These are phyloP conservation scores for Ophiocordyceps camponoti-rufipedis DNA, from an alignment of 2,329 filamentous ascomycete species.

Conservation along the genomic window DNA sequence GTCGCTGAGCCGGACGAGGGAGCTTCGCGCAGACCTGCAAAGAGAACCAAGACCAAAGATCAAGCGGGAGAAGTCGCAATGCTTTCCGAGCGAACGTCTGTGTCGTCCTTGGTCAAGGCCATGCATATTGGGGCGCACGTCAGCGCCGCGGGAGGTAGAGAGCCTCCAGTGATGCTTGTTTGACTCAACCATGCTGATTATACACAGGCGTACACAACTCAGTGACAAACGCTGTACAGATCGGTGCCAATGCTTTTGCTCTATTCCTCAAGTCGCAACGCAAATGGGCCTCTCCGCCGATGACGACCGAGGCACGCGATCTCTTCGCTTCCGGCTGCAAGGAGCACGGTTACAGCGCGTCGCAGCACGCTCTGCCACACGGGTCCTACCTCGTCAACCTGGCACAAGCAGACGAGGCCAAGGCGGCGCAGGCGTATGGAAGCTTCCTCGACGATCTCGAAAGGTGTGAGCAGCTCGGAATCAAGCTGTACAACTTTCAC, in stretches of 20 bases:
- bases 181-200: not conserved
- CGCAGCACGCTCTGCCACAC: conserved; percentile 67
- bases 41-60: conserved; percentile 25
- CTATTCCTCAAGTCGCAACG: conserved; percentile 92
- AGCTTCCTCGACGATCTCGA: conserved; percentile 76
- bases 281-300: conserved; percentile 75
- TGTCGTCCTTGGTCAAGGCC: conserved; percentile 41
- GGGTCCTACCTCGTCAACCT: conserved; percentile 95
- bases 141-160: conserved; percentile 62
- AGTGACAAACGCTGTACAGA: conserved; percentile 56
- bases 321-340: conserved; percentile 53
- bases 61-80: conserved; percentile 30
- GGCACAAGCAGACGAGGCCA: conserved; percentile 61
- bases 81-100: conserved; percentile 47
- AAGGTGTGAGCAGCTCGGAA: conserved; percentile 72
- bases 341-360: conserved; percentile 52
- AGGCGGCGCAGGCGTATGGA: conserved; percentile 70
- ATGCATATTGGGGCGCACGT: conserved; percentile 90
- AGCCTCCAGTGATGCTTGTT: not conserved
- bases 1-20: conserved; percentile 4
- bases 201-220: conserved; percentile 69
- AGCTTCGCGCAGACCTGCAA: conserved; percentile 11
- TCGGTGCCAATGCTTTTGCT: conserved; percentile 85
- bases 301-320: conserved; percentile 47
- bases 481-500: conserved; percentile 94